Base-by-base conservation (phyloP, 2,329 filamentous ascomycete species). In the Truncatella angustata region DNA sequence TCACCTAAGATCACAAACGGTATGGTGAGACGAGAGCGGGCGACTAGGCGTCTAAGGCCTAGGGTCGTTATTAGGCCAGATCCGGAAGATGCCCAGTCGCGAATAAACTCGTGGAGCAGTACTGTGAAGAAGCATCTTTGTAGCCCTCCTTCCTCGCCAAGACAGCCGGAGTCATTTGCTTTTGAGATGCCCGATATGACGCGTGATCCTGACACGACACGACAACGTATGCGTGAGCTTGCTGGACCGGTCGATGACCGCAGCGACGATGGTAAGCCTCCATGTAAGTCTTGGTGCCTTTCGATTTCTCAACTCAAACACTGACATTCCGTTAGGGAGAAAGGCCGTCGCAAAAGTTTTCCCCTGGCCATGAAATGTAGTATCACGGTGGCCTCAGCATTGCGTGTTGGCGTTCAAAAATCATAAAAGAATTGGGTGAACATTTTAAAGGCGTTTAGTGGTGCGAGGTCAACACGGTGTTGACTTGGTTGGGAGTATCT, bases 1-100 rank as follows among this genome's bases (percentile, higher is more conserved):
- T 85, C 83, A 51, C 85, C 87, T 0, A 77, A 78, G 16, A 85
- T 95, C 37, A 95, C 91, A 4, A 94, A 96, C 60, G 79, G 81
- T 14, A 96, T 96, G 88, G 91, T 95, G 5, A 85, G 89, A 18
- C 82, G 89, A 35, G 91, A 96, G 69, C 79, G 88, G 14, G 81
- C 87, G 21, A 73, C 91, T 11, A 75, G 87, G 24, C 76, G 79
- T 30, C 68, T 88, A 45, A 76, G 86, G 42, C 78, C 82, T 50
- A 75, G 78, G 2, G 70, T 74, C 16, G 55, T 76, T 1, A 26
- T 24, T 7, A 23, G 20, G 4, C 11, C 45, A 28, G 24, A n/a
- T 20, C 18, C 23, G 7, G 32, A 49, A 49, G 18, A 24, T 11
- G 20, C 45, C 26, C 45, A 24, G 14, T 20, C 20, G 4, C 11